Evolutionary conservation across 441 rosid genomes (phyloP).

Genomic region (Capsella rubella): DNA sequence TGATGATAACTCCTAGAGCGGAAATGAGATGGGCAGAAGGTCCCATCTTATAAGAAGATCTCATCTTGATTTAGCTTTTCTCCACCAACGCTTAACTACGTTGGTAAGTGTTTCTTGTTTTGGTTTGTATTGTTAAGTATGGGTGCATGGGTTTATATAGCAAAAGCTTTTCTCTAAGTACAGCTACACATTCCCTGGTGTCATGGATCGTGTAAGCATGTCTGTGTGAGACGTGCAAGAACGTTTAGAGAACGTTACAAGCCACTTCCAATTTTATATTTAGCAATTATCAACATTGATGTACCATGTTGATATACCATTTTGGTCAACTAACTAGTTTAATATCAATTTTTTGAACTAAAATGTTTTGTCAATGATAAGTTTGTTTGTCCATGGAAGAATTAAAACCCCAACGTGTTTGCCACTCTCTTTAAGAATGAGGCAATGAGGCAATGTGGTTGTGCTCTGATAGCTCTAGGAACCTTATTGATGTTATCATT

Average conservation of each 20-base stretch:
- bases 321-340: neutral
- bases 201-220: slow-evolving; percentile 33
- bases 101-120: neutral
- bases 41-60: neutral
- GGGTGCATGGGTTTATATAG: neutral
- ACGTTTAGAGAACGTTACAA: slow-evolving; percentile 13
- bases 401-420: no score
- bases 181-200: neutral
- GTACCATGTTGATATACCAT: neutral
- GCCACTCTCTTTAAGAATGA: no score
- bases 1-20: neutral
- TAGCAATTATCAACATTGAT: neutral
- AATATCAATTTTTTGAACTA: no score
- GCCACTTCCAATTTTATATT: slow-evolving; percentile 10
- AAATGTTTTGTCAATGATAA: no score
- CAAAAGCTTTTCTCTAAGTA: neutral
- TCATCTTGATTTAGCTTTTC: neutral
- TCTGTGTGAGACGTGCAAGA: slow-evolving; percentile 28
- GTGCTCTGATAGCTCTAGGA: no score
- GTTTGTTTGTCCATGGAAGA: no score
- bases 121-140: neutral
- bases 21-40: neutral
- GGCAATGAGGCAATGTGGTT: no score
- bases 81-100: no score
- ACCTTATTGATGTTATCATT: no score